A percentile compares a stretch with the other conserved stretches of the same genome.
These are phyloP conservation scores for Metarhizium guizhouense DNA, from an alignment of 2,329 filamentous ascomycete species.

Conservation along the genomic window DNA sequence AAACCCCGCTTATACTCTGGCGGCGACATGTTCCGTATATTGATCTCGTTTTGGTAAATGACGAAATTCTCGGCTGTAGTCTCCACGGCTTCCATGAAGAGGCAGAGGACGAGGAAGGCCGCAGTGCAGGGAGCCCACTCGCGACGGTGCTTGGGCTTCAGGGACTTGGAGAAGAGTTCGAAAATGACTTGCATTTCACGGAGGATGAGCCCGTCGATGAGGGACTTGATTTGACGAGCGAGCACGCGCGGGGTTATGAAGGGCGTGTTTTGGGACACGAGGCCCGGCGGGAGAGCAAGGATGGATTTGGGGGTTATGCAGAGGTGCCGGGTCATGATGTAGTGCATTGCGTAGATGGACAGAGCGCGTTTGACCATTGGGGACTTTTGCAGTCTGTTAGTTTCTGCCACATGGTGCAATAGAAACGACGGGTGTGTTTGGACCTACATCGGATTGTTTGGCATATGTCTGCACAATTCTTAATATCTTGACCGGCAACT, in stretches of 20 bases:
- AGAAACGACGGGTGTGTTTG: background rate
- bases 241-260: conserved; percentile 45
- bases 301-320: conserved; percentile 38
- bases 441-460: conserved; percentile 33
- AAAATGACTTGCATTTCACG: conserved; percentile 43
- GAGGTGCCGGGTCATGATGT: conserved; percentile 46
- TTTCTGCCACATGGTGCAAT: background rate
- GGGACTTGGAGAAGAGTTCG: conserved; percentile 40
- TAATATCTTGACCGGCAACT: conserved; percentile 37
- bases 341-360: conserved; percentile 47
- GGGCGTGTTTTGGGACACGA: conserved; percentile 33
- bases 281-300: conserved; percentile 27
- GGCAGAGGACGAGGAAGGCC: conserved; percentile 45
- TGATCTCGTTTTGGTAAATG: conserved; percentile 41
- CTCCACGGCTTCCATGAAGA: conserved; percentile 51
- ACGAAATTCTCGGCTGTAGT: conserved; percentile 43
- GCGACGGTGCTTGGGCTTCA: conserved; percentile 43
- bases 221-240: conserved; percentile 46
- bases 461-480: conserved; percentile 39
- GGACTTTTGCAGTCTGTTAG: conserved; percentile 19
- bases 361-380: conserved; percentile 44
- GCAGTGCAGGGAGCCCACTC: conserved; percentile 50
- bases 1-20: conserved; percentile 30
- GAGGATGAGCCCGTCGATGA: conserved; percentile 46
- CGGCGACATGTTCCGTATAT: conserved; percentile 26